Evolutionary conservation across 164 flowering plant species (phyloP), one percentile per base, ranked within the genome.

Genomic region (Pachysandra terminalis): DNA sequence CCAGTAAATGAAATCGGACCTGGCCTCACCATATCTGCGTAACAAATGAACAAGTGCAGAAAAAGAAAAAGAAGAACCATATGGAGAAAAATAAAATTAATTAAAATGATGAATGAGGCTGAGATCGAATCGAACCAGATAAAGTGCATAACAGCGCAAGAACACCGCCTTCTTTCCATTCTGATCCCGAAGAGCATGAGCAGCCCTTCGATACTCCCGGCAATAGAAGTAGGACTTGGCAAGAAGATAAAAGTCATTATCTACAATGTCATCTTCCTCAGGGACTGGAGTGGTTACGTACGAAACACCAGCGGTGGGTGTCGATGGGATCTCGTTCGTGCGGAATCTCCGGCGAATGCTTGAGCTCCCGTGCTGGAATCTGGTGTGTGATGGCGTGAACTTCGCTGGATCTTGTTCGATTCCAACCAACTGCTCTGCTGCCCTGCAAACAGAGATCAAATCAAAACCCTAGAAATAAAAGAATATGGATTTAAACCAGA

Each of bases 361-460:
- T 23, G 97, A 90, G 75, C 95, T 86, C n/a, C 87, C 90, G 8
- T 92, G 82, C 77, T 87, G 93, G 77, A 87, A 84, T 67, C 97
- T 79, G 26, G 94, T 82, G 76, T 89, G 88, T 3, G 98, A 74
- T 8, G 96, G 93, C 19, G 96, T 87, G 66, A 76, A 82, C 81
- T 84, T 91, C 2, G 91, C 78, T n/a, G 89, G 91, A 69, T 96
- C 99, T 63, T 81, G 90, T 81, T 93, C 97, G 22, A 91, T 87
- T 56, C 99, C 99, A 19, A 93, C 83, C 25, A 96, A 76, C 73
- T 96, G 99, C 64, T 96, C 99, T 37, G 90, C 91, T 68, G 97
- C 97, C 98, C 98, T 96, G 75, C 40, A 64, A 32, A 32, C 49
- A 59, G 19, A 35, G 51, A 60, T 5, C 40, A 4, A 59, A 28